Evolutionary conservation across 23 red algal genomes (phyloP).

Genomic region (Chondrus crispus): DNA sequence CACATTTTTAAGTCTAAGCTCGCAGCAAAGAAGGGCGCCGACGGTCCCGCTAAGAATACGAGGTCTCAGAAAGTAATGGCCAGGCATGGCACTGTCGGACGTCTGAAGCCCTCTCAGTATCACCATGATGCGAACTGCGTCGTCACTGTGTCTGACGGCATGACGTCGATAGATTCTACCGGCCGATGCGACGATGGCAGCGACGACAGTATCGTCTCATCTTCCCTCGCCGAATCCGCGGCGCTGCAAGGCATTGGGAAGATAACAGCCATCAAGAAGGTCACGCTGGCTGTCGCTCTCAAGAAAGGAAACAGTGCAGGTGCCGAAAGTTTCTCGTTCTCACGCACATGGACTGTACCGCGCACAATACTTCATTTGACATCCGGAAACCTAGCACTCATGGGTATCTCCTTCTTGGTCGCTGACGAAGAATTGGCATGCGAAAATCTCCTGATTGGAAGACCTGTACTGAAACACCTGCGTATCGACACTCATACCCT

Average conservation of each 20-base stretch:
- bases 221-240: neutral
- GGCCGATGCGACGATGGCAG: neutral
- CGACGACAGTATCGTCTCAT: constrained; percentile 5
- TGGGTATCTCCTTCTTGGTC: constrained; percentile 1
- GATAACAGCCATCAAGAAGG: neutral
- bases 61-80: neutral
- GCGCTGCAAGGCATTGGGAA: neutral
- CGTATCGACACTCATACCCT: constrained; percentile 34
- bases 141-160: neutral
- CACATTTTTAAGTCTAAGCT: neutral
- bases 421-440: constrained; percentile 35
- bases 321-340: neutral
- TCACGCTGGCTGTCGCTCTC: neutral
- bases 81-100: neutral
- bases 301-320: neutral
- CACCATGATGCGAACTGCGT: neutral
- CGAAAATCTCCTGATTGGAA: constrained; percentile 10
- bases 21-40: neutral
- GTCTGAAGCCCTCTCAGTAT: neutral
- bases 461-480: constrained; percentile 11
- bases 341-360: constrained; percentile 7
- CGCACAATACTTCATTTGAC: constrained; percentile 10
- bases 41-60: neutral
- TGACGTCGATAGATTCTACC: neutral
- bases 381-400: neutral